Percentiles rank a stretch among this genome's conserved stretches.
Evolutionary conservation across 2,329 filamentous ascomycete species (phyloP).

Genomic region (Fusarium sp.): DNA sequence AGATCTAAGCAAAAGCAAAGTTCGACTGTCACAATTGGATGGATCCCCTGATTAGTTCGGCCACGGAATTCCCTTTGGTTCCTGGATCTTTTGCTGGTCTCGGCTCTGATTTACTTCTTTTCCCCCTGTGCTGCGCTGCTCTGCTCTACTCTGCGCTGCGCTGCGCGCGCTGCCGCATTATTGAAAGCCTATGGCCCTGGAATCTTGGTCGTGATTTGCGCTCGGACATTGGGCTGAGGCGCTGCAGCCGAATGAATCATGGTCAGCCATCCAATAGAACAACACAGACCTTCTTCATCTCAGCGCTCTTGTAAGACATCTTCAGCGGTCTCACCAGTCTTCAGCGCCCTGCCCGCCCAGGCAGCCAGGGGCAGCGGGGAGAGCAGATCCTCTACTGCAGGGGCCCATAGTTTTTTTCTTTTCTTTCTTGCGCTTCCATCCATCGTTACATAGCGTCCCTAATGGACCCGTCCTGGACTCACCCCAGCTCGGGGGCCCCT

Average conservation of each 20-base stretch:
- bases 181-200: background rate
- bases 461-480: conserved; percentile 34
- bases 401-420: conserved; percentile 18
- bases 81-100: background rate
- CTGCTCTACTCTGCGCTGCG: background rate
- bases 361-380: conserved; percentile 13
- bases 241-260: conserved; percentile 24
- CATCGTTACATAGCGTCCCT: conserved; percentile 16
- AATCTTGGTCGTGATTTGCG: conserved; percentile 10
- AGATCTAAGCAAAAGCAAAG: conserved; percentile 36
- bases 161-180: background rate
- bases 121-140: background rate
- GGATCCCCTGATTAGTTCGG: conserved; percentile 23
- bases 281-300: conserved; percentile 28
- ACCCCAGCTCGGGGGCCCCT: conserved; percentile 36
- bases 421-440: background rate
- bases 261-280: conserved; percentile 24
- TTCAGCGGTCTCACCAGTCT: conserved; percentile 37
- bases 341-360: conserved; percentile 28
- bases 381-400: conserved; percentile 42
- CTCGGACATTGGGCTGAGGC: conserved; percentile 19
- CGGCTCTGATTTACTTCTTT: conserved; percentile 2
- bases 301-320: conserved; percentile 32
- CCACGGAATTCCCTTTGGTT: background rate
- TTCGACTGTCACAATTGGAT: conserved; percentile 17